Evolutionary conservation across 371 early-diverging fungal genomes (phyloP).

Genomic region (Mucor racemosus): DNA sequence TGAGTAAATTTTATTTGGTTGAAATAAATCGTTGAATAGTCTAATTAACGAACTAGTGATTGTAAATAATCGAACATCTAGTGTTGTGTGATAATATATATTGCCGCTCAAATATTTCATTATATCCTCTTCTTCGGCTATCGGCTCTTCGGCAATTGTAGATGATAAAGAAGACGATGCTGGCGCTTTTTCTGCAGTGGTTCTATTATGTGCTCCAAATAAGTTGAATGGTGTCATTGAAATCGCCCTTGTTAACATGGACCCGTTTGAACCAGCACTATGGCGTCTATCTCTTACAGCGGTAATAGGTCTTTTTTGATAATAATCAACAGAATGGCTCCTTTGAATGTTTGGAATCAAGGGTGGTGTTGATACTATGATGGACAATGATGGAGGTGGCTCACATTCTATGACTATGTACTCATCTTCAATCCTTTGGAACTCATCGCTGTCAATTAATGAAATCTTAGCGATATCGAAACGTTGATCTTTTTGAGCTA

Average conservation of each 20-base stretch:
- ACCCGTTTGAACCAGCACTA: slow-evolving; percentile 43
- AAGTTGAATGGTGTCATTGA: slow-evolving; percentile 58
- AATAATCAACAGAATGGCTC: neutral
- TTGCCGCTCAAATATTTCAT: neutral
- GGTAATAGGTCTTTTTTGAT: neutral
- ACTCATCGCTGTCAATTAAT: neutral
- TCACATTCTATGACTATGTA: slow-evolving; percentile 10
- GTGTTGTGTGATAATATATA: neutral
- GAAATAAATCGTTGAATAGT: neutral
- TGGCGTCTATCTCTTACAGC: slow-evolving; percentile 30
- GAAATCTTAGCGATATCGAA: neutral
- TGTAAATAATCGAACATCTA: neutral
- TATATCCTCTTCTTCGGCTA: neutral
- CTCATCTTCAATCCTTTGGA: slow-evolving; percentile 8
- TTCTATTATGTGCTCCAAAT: slow-evolving; percentile 50
- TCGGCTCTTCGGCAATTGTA: neutral
- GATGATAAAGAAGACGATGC: neutral
- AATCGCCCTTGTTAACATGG: slow-evolving; percentile 60
- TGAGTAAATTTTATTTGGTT: neutral
- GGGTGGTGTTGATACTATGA: neutral
- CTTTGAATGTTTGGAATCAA: neutral
- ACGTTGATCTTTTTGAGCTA: neutral
- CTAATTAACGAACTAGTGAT: neutral
- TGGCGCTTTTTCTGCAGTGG: neutral
- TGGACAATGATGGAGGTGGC: neutral